Base-by-base conservation (phyloP, 2,329 filamentous ascomycete genomes). In the Xylaria sp. region DNA sequence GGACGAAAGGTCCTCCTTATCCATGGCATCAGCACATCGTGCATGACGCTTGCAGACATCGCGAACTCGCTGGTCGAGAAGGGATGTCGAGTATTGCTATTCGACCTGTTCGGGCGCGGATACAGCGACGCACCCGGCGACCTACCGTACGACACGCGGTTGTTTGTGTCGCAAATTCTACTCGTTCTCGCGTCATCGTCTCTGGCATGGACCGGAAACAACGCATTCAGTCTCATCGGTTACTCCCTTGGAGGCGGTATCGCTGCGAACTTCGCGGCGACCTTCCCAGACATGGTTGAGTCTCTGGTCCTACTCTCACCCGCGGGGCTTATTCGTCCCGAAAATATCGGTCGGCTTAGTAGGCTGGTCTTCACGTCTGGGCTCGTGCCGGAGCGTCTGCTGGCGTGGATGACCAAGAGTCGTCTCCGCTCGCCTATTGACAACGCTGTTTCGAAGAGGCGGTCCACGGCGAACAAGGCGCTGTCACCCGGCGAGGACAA, bases 221-320 rank as follows among this genome's bases (percentile, higher is more conserved):
- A 77, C 49, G 84, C 82, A 54, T 89, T 96, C 75, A 85, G 85
- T 54, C 79, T 97, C 22, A 80, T 94, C 13, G 93, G 93, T 11
- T 97, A 96, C 79, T 94, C 91, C 0, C 85, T 97, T 0, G 93
- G 93, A 64, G 93, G 93, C 53, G 92, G 91, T 59, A 90, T 97
- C 62, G 89, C 89, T 4, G 87, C 90, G 5, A 87, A 90, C 67
- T 95, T 96, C 75, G 88, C 92, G 6, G 87, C 87, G 10, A 86
- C 89, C 65, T 94, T 94, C 75, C 91, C 92, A 0, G 77, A 86
- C 54, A 81, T 95, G 63, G 84, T 97, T 15, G 84, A 85, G 13
- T 87, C 85, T 10, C 82, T 97, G 25, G 83, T 96, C 11, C 85
- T 97, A 5, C 85, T 97, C 47, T 93, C 93, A 0, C 93, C 94